A percentile compares a stretch with the other conserved stretches of the same genome.
phyloP scores from a whole-genome alignment of 2,329 filamentous ascomycete genomes.

The Conoideocrella luteorostrata region DNA sequence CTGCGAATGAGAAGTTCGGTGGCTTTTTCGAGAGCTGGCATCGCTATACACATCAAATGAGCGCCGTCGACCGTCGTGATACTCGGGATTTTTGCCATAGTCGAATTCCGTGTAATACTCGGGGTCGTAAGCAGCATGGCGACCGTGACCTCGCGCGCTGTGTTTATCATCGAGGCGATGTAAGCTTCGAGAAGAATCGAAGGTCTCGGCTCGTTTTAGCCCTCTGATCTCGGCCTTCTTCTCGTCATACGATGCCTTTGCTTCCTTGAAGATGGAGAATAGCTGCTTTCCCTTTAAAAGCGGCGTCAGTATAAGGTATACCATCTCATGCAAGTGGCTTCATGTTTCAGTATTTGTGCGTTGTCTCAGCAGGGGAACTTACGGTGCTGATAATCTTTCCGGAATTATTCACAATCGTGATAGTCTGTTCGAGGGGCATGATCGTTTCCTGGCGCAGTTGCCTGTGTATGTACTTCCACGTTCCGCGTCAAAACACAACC shows the following conservation, averaged over 20 bases:
- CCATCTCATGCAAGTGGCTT: too few relatives aligned
- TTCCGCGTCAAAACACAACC: too few relatives aligned
- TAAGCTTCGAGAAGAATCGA: constrained; percentile 27
- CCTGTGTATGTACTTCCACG: too few relatives aligned
- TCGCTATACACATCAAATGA: constrained; percentile 25
- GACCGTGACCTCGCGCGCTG: constrained; percentile 3
- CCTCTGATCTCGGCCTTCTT: constrained; percentile 77
- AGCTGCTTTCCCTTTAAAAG: constrained; percentile 72
- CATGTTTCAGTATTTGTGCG: neutral
- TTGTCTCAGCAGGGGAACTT: constrained; percentile 29
- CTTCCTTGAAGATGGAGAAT: constrained; percentile 85
- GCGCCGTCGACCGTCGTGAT: constrained; percentile 27
- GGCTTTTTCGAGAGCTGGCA: constrained; percentile 37
- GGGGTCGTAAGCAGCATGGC: constrained; percentile 9
- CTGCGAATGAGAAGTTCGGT: constrained; percentile 29
- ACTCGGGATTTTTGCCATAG: constrained; percentile 17
- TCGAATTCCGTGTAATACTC: constrained; percentile 26
- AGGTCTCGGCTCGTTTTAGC: constrained; percentile 56
- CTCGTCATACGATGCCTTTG: constrained; percentile 79
- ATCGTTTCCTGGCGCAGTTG: too few relatives aligned
- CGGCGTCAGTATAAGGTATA: constrained; percentile 2
- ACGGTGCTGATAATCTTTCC: constrained; percentile 88
- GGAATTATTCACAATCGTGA: constrained; percentile 85
- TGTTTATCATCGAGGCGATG: constrained; percentile 6
- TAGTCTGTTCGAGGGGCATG: constrained; percentile 57